Conservation (phyloP, 176 grass and related monocot species). For the Bromus sterilis region DNA sequence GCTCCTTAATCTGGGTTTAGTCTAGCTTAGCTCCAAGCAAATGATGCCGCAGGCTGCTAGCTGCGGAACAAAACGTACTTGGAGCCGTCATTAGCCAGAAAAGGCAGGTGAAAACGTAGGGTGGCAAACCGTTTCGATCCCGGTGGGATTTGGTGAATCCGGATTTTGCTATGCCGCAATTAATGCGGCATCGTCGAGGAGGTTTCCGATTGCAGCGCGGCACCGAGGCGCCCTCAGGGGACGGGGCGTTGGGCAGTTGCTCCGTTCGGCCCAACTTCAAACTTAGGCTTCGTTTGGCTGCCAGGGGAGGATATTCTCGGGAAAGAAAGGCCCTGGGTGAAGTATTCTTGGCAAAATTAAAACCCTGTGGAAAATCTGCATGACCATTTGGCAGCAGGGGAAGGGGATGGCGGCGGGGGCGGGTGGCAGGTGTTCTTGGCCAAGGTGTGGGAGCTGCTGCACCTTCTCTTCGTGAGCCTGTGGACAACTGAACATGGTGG, state of each 20-base stretch:
- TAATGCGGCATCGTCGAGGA: neutral
- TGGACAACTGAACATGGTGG: constrained; percentile 43
- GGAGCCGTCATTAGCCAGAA: neutral
- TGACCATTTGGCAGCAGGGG: constrained; percentile 6
- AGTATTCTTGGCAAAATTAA: too few relatives aligned
- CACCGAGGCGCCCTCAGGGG: too few relatives aligned
- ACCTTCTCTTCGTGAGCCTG: constrained; percentile 72
- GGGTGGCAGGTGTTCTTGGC: constrained; percentile 44
- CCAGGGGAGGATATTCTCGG: too few relatives aligned
- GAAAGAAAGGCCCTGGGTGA: too few relatives aligned
- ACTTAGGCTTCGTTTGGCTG: too few relatives aligned
- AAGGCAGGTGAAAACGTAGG: neutral
- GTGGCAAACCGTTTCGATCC: neutral
- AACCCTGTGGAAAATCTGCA: too few relatives aligned
- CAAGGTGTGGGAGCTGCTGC: constrained; percentile 80
- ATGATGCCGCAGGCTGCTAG: neutral
- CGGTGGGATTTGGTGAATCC: neutral
- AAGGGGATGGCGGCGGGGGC: neutral
- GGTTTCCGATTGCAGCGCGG: neutral
- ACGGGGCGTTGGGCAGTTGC: too few relatives aligned
- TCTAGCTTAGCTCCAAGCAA: neutral
- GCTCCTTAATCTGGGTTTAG: neutral
- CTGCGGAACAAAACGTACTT: neutral
- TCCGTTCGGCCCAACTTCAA: too few relatives aligned
- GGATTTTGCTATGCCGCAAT: neutral